Percentiles rank a stretch among this genome's conserved stretches.
Evolutionary conservation across 2,329 filamentous ascomycete genomes (phyloP).

Genomic region (Trichoderma endophyticum): DNA sequence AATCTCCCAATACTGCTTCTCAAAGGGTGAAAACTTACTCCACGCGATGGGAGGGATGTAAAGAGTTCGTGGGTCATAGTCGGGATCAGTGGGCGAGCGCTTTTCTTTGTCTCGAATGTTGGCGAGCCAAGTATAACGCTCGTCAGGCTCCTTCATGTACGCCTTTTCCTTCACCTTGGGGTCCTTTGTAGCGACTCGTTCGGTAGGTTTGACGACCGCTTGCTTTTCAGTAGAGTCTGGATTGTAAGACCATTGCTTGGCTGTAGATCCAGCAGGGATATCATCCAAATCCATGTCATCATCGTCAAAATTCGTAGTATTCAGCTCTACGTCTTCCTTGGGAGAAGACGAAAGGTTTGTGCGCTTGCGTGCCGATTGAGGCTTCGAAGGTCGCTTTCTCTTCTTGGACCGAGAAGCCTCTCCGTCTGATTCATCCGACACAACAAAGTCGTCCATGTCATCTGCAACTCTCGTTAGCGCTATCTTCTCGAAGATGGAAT

Average conservation of each 20-base stretch:
- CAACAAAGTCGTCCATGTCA: conserved; percentile 85
- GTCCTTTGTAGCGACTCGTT: conserved; percentile 28
- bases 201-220: conserved; percentile 34
- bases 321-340: conserved; percentile 34
- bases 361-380: conserved; percentile 58
- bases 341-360: conserved; percentile 49
- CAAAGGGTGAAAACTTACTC: conserved; percentile 84
- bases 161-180: conserved; percentile 61
- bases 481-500: neutral
- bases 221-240: conserved; percentile 43
- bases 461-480: conserved; percentile 34
- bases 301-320: conserved; percentile 36
- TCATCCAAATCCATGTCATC: conserved; percentile 53
- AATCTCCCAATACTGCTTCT: conserved; percentile 99
- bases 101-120: conserved; percentile 81
- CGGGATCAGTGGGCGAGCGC: conserved; percentile 72
- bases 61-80: conserved; percentile 89
- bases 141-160: conserved; percentile 75
- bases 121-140: conserved; percentile 87
- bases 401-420: conserved; percentile 60
- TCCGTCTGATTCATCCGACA: conserved; percentile 80
- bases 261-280: conserved; percentile 64
- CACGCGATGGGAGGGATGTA: conserved; percentile 81
- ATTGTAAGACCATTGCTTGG: conserved; percentile 74
- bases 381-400: conserved; percentile 64